These are phyloP conservation scores for Theobroma cacao DNA, from an alignment of 345 rosid genomes.

Conservation along the genomic window DNA sequence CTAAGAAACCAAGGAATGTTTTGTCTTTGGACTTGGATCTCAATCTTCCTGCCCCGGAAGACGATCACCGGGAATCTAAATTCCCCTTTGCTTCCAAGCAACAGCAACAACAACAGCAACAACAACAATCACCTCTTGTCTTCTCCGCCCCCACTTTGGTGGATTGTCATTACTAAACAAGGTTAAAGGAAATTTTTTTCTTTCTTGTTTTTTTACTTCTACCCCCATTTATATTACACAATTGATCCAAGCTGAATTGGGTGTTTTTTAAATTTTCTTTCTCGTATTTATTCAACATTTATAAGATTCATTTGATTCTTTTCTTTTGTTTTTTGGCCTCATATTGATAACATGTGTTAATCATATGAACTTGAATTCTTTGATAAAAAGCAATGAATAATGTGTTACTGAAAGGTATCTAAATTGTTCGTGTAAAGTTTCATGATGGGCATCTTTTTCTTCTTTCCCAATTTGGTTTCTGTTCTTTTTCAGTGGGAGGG, in stretches of 20 bases:
- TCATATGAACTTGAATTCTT: slow-evolving; percentile 6
- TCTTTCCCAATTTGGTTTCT: background rate
- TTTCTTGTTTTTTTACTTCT: background rate
- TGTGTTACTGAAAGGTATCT: background rate
- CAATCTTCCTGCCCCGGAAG: slow-evolving; percentile 94
- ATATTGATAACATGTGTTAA: background rate
- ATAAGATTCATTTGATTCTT: slow-evolving; percentile 27
- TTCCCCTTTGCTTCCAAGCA: slow-evolving; percentile 54
- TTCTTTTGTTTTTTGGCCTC: background rate
- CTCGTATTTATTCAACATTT: slow-evolving; percentile 17
- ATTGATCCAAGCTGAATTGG: slow-evolving; percentile 5
- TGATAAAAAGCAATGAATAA: slow-evolving; percentile 4
- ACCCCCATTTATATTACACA: background rate
- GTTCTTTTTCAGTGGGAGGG: slow-evolving; percentile 11
- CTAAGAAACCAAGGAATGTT: slow-evolving; percentile 45
- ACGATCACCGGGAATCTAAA: slow-evolving; percentile 46
- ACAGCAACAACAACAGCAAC: slow-evolving; percentile 41
- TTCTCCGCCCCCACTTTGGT: slow-evolving; percentile 82
- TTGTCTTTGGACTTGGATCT: slow-evolving; percentile 87
- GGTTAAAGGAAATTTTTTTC: background rate
- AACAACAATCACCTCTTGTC: slow-evolving; percentile 49
- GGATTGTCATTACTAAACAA: slow-evolving; percentile 87
- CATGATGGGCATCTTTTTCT: slow-evolving; percentile 26
- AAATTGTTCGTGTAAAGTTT: slow-evolving; percentile 25
- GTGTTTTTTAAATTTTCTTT: background rate